Conservation (phyloP, 768 basidiomycete species). For the Psilocybe cyanescens region DNA sequence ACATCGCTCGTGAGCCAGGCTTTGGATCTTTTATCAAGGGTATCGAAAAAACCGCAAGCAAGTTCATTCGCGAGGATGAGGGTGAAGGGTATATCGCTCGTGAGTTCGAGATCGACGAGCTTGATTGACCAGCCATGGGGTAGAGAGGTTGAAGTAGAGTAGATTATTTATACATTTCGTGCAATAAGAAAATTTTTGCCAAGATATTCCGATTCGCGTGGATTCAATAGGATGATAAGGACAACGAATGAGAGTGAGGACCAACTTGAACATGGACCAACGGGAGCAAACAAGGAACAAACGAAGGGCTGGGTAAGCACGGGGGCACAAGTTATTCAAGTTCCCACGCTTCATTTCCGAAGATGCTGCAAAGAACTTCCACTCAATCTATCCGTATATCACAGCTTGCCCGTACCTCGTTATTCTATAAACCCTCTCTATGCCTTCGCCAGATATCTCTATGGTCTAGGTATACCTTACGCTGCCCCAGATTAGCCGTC, state of each 20-base stretch:
- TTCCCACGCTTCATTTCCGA: conserved; percentile 17
- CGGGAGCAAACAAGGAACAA: background rate
- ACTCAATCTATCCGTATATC: conserved; percentile 21
- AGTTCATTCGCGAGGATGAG: conserved; percentile 11
- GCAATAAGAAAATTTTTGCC: background rate
- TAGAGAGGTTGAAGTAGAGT: background rate
- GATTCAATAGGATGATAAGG: background rate
- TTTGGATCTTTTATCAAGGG: conserved; percentile 3
- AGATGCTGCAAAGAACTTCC: conserved; percentile 26
- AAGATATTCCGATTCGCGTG: background rate
- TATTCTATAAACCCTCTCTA: background rate
- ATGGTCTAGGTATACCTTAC: background rate
- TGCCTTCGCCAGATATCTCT: background rate
- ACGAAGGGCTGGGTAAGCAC: background rate
- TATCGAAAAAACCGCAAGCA: background rate
- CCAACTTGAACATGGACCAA: background rate
- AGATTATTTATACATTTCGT: background rate
- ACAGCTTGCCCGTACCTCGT: conserved; percentile 13
- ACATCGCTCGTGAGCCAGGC: conserved; percentile 2
- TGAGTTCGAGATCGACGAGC: conserved; percentile 7
- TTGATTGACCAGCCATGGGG: background rate
- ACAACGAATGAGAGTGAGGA: background rate
- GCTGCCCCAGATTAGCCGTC: background rate
- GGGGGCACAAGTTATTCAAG: background rate
- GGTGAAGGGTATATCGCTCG: conserved; percentile 1